Percentiles rank a stretch among this genome's conserved stretches.
These are phyloP conservation scores for Metschnikowia baotianmanensis DNA, from an alignment of 805 yeast species.

Conservation along the genomic window DNA sequence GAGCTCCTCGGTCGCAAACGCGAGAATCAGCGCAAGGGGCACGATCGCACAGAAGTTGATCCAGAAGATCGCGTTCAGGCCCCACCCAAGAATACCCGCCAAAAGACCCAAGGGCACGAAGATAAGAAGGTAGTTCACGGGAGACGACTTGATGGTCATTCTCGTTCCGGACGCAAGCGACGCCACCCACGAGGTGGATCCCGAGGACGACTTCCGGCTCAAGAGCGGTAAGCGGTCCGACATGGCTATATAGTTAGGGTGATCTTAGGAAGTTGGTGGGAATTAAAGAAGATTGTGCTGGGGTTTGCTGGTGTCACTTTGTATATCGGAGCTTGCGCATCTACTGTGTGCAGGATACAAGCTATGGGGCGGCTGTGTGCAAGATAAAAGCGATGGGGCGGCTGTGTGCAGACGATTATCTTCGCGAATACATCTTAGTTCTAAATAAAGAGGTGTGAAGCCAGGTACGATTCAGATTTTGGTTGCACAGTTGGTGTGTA, in stretches of 20 bases:
- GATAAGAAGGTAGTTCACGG: constrained; percentile 70
- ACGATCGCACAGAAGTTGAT: constrained; percentile 87
- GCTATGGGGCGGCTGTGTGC: too few species aligned
- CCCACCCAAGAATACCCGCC: constrained; percentile 61
- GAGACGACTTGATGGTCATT: constrained; percentile 50
- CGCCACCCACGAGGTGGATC: constrained; percentile 3
- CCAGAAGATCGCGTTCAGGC: constrained; percentile 56
- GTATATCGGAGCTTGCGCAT: neutral
- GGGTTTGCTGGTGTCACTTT: too few species aligned
- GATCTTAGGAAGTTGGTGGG: too few species aligned
- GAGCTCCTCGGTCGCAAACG: constrained; percentile 91
- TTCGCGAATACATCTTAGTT: too few species aligned
- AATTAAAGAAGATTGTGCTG: too few species aligned
- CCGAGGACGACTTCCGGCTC: constrained; percentile 10
- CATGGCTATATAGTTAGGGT: too few species aligned
- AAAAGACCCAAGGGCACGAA: constrained; percentile 87
- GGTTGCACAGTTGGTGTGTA: too few species aligned
- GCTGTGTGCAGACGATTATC: too few species aligned
- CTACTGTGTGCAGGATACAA: neutral
- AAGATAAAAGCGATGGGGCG: too few species aligned
- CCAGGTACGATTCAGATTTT: too few species aligned
- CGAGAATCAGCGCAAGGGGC: constrained; percentile 86
- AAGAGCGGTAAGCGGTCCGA: constrained; percentile 17
- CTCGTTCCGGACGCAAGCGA: constrained; percentile 12
- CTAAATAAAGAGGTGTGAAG: too few species aligned